Evolutionary conservation across 768 basidiomycete genomes (phyloP).

Genomic region (Lactarius evosmus): DNA sequence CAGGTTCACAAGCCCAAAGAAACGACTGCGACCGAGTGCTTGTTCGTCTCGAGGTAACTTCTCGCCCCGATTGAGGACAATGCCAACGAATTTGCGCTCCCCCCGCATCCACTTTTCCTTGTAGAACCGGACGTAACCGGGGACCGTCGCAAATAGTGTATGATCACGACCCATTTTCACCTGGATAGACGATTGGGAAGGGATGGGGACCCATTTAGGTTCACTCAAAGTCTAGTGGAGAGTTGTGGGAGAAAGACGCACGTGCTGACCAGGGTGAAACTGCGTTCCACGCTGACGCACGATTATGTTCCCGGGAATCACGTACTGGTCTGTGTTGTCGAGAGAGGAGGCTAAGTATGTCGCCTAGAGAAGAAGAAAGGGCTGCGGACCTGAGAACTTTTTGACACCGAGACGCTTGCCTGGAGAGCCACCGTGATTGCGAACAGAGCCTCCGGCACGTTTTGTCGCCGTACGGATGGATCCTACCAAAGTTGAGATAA

Average conservation of each 20-base stretch:
- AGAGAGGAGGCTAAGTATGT: background rate
- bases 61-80: conserved; percentile 81
- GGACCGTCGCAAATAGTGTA: conserved; percentile 85
- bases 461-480: conserved; percentile 94
- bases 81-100: conserved; percentile 77
- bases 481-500: conserved; percentile 35
- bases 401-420: conserved; percentile 94
- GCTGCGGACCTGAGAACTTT: conserved; percentile 81
- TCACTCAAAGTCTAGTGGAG: conserved; percentile 10
- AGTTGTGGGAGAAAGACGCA: conserved; percentile 35
- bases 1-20: conserved; percentile 74
- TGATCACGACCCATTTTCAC: conserved; percentile 92
- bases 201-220: conserved; percentile 4
- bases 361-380: conserved; percentile 3
- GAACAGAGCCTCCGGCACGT: conserved; percentile 89
- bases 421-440: conserved; percentile 89
- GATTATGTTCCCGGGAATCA: conserved; percentile 94
- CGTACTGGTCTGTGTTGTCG: conserved; percentile 67
- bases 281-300: conserved; percentile 90
- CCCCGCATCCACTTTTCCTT: conserved; percentile 70
- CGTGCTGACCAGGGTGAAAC: conserved; percentile 94
- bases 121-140: conserved; percentile 95
- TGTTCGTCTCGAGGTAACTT: conserved; percentile 80
- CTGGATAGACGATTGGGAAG: conserved; percentile 39
- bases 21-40: conserved; percentile 73